Evolutionary conservation across 2,329 filamentous ascomycete species (phyloP).

Genomic region (Neopestalotiopsis sp.): DNA sequence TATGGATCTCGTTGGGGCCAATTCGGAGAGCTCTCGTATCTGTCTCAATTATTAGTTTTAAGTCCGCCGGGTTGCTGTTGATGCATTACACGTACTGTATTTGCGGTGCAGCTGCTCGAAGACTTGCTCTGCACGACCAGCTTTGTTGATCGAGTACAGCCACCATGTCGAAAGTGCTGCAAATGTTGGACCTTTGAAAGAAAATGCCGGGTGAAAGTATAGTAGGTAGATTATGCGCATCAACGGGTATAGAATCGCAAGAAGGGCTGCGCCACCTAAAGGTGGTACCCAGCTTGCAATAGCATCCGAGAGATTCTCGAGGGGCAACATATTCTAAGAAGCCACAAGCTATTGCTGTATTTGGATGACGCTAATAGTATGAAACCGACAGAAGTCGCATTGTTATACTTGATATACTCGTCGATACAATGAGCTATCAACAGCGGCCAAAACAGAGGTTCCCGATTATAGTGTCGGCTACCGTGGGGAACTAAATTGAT

Average conservation of each 20-base stretch:
- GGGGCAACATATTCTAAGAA: background rate
- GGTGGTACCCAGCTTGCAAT: background rate
- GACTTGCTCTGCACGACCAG: background rate
- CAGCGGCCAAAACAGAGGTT: background rate
- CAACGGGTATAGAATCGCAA: background rate
- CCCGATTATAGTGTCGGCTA: background rate
- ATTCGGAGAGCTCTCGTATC: background rate
- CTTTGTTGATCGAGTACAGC: background rate
- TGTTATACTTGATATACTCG: background rate
- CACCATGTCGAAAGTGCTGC: background rate
- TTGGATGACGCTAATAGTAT: no score
- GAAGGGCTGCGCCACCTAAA: background rate
- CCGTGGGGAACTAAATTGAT: background rate
- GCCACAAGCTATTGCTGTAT: no score
- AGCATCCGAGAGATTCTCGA: background rate
- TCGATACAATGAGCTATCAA: background rate
- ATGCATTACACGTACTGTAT: background rate
- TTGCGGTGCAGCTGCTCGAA: background rate
- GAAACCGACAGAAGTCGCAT: no score
- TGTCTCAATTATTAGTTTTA: background rate
- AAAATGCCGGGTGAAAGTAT: background rate
- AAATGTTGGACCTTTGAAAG: background rate
- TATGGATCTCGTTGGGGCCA: background rate
- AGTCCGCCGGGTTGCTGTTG: background rate
- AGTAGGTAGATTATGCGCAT: background rate